These are phyloP conservation scores for Yamadazyma laniorum DNA, from an alignment of 805 yeast species.

Conservation along the genomic window DNA sequence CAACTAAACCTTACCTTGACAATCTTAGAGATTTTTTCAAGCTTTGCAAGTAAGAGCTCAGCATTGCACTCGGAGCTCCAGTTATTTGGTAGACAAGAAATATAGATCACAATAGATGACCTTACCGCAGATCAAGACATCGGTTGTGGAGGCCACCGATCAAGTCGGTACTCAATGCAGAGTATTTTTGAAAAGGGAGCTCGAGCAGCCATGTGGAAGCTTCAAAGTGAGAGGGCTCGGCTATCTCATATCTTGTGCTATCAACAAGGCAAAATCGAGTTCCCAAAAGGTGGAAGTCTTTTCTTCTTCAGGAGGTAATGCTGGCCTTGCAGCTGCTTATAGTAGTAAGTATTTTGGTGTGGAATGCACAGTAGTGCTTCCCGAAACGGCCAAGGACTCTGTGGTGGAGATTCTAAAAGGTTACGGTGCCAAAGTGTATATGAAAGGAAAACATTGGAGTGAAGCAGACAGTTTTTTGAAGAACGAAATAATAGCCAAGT, in stretches of 20 bases:
- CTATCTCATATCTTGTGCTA: constrained; percentile 33
- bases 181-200: constrained; percentile 48
- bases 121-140: constrained; percentile 31
- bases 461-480: constrained; percentile 29
- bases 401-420: constrained; percentile 19
- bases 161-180: constrained; percentile 31
- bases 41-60: no score
- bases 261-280: constrained; percentile 25
- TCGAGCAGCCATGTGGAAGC: constrained; percentile 55
- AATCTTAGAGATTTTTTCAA: no score
- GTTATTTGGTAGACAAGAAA: no score
- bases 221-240: constrained; percentile 59
- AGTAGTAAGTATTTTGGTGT: constrained; percentile 20
- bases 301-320: constrained; percentile 37
- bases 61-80: no score
- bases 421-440: constrained; percentile 23
- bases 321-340: constrained; percentile 35
- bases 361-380: constrained; percentile 32
- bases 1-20: no score
- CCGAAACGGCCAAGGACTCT: constrained; percentile 18
- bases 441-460: constrained; percentile 31
- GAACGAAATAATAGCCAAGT: constrained; percentile 14
- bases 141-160: constrained; percentile 37
- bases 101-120: no score
- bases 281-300: constrained; percentile 20